These are phyloP conservation scores for Ophiostoma sp. DNA, from an alignment of 2,329 filamentous ascomycete species.

Conservation along the genomic window DNA sequence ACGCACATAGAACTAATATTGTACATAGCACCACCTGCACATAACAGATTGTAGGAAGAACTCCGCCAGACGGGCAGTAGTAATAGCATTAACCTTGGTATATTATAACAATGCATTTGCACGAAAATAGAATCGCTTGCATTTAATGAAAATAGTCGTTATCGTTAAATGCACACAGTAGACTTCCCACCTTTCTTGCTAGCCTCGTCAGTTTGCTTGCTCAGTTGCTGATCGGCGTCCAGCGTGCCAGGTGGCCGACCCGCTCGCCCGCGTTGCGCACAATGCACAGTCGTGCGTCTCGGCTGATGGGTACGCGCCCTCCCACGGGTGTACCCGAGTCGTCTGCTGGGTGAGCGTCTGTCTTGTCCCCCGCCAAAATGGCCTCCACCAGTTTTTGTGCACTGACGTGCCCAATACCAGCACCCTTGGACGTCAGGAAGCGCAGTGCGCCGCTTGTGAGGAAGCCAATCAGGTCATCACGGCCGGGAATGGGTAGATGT, in stretches of 20 bases:
- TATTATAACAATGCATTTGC: background rate
- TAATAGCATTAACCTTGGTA: background rate
- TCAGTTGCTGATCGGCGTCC: conserved; percentile 29
- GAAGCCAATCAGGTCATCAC: conserved; percentile 81
- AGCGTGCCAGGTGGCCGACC: conserved; percentile 69
- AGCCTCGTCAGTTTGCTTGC: background rate
- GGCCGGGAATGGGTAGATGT: conserved; percentile 69
- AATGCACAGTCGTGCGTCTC: conserved; percentile 66
- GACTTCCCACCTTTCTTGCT: background rate
- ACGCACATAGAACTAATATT: background rate
- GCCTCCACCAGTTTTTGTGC: conserved; percentile 56
- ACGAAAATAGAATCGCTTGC: background rate
- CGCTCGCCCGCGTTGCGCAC: conserved; percentile 78
- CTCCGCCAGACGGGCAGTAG: background rate
- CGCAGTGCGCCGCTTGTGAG: conserved; percentile 85
- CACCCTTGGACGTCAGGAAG: conserved; percentile 71
- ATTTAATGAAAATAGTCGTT: background rate
- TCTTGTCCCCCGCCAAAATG: conserved; percentile 32
- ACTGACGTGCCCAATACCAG: conserved; percentile 66
- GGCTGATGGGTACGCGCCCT: conserved; percentile 26
- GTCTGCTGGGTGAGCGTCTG: conserved; percentile 26
- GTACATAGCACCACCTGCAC: background rate
- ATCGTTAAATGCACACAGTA: background rate
- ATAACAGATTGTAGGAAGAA: background rate
- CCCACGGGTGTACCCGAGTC: too few species aligned